These are phyloP conservation scores for Claviceps digitariae DNA, from an alignment of 2,329 filamentous ascomycete species.

Conservation along the genomic window DNA sequence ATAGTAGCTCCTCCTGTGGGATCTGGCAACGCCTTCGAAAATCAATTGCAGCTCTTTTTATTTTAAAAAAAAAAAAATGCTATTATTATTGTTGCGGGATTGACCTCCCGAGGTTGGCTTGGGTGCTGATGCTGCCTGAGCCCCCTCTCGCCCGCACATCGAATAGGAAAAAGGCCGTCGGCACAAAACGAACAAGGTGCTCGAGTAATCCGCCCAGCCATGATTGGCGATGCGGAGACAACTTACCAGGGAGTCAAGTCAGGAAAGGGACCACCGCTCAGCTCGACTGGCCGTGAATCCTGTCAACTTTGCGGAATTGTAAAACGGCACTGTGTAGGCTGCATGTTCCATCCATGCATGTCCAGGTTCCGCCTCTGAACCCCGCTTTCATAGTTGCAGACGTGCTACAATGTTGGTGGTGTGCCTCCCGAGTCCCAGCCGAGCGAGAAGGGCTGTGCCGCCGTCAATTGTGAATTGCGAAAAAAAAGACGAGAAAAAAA, in stretches of 20 bases:
- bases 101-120: background rate
- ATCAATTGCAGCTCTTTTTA: no score
- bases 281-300: background rate
- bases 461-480: background rate
- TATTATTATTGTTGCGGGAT: background rate
- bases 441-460: background rate
- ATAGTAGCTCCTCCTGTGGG: no score
- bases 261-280: background rate
- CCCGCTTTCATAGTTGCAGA: background rate
- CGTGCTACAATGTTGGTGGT: background rate
- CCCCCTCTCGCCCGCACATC: background rate
- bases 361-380: background rate
- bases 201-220: slow-evolving; percentile 1
- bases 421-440: background rate
- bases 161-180: slow-evolving; percentile 1
- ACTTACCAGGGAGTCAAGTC: slow-evolving; percentile 1
- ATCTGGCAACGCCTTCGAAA: no score
- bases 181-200: slow-evolving; percentile 2
- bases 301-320: background rate
- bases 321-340: no score
- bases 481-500: background rate
- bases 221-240: background rate
- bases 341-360: background rate
- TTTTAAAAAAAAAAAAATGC: no score
- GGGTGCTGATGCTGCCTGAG: background rate